Evolutionary conservation across 2,329 filamentous ascomycete genomes (phyloP).

Genomic region (Sporothrix brunneoviolacea): DNA sequence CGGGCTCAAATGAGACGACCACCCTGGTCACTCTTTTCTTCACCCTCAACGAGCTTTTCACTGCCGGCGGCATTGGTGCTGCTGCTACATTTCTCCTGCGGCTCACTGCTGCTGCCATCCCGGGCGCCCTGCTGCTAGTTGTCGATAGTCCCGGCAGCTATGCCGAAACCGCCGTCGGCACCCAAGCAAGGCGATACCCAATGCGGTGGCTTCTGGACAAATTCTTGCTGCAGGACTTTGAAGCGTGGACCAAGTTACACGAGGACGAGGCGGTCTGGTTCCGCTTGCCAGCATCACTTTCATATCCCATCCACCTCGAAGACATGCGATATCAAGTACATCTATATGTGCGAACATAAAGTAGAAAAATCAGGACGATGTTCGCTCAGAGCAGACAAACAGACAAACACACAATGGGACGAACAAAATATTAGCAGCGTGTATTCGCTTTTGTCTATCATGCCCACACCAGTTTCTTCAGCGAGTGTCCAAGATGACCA

Average conservation of each 20-base stretch:
- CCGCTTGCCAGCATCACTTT: conserved; percentile 58
- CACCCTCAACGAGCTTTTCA: conserved; percentile 92
- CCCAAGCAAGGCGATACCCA: conserved; percentile 63
- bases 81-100: conserved; percentile 71
- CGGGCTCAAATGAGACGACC: conserved; percentile 28
- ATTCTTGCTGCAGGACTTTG: conserved; percentile 50
- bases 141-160: conserved; percentile 93
- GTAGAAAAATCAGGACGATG: neutral
- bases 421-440: conserved; percentile 1
- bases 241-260: conserved; percentile 65
- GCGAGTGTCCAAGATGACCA: conserved; percentile 78
- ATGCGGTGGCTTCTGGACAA: conserved; percentile 93
- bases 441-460: conserved; percentile 16
- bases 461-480: conserved; percentile 92
- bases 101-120: conserved; percentile 52
- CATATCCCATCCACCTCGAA: conserved; percentile 80
- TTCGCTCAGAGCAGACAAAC: neutral
- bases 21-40: conserved; percentile 78
- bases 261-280: conserved; percentile 81
- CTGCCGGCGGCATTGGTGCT: conserved; percentile 60
- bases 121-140: conserved; percentile 67
- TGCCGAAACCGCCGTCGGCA: conserved; percentile 68
- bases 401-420: conserved; percentile 4
- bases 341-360: conserved; percentile 52
- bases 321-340: conserved; percentile 95